These are phyloP conservation scores for Logfia minima DNA, from an alignment of 129 eudicot species.

Conservation along the genomic window DNA sequence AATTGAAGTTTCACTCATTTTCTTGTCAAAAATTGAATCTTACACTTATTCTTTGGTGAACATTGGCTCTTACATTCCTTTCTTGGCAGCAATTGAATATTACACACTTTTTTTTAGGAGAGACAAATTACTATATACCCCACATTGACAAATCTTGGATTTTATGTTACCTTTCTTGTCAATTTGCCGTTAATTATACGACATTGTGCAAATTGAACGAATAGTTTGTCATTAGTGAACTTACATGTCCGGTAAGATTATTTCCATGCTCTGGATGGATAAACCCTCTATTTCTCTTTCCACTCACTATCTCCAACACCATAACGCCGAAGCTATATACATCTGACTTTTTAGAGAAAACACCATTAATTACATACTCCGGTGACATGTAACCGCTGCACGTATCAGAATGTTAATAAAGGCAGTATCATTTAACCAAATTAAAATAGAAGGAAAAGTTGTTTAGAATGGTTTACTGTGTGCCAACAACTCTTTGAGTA, in stretches of 20 bases:
- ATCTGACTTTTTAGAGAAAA: slow-evolving; percentile 32
- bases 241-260: slow-evolving; percentile 34
- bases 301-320: slow-evolving; percentile 36
- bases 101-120: too few relatives aligned
- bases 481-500: slow-evolving; percentile 41
- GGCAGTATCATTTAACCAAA: neutral
- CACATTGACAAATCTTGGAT: too few relatives aligned
- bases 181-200: neutral
- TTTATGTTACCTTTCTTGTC: too few relatives aligned
- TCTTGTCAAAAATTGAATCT: too few relatives aligned
- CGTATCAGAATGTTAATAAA: neutral
- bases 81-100: too few relatives aligned
- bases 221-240: neutral
- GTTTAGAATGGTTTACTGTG: neutral
- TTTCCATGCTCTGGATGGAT: slow-evolving; percentile 12
- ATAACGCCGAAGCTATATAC: slow-evolving; percentile 34
- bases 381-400: slow-evolving; percentile 39
- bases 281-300: slow-evolving; percentile 31
- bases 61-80: too few relatives aligned
- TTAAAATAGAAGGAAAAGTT: neutral
- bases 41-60: too few relatives aligned
- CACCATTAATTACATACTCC: slow-evolving; percentile 26
- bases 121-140: too few relatives aligned
- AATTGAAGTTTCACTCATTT: too few relatives aligned
- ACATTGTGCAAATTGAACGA: neutral